Percentiles rank a stretch among this genome's conserved stretches.
Evolutionary conservation across 116 monocot species (phyloP).

Genomic region (Zostera marina): DNA sequence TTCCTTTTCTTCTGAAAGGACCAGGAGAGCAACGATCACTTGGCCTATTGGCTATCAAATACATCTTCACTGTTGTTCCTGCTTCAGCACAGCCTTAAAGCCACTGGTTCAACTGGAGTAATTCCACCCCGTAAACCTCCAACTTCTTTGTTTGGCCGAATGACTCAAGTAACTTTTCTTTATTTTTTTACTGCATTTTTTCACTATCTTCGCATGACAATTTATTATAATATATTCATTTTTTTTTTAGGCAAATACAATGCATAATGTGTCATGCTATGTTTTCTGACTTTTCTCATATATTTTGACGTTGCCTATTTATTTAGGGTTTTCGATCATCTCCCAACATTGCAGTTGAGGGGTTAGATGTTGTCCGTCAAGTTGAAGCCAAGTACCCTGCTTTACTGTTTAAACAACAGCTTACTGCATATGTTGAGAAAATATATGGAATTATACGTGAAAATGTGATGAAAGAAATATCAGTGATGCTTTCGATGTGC

Average conservation of each 20-base stretch:
- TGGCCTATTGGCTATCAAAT: slow-evolving; percentile 91
- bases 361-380: slow-evolving; percentile 38
- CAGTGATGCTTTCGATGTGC: slow-evolving; percentile 34
- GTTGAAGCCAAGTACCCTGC: slow-evolving; percentile 79
- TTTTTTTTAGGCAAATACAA: no score
- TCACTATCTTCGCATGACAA: not conserved
- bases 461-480: slow-evolving; percentile 64
- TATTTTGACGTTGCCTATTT: not conserved
- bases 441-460: slow-evolving; percentile 73
- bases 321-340: slow-evolving; percentile 58
- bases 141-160: slow-evolving; percentile 89
- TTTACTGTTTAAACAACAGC: slow-evolving; percentile 79
- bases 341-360: slow-evolving; percentile 38
- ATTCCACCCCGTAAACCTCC: slow-evolving; percentile 42
- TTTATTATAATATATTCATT: no score
- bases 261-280: not conserved
- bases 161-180: slow-evolving; percentile 45
- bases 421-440: slow-evolving; percentile 77
- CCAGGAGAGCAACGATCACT: slow-evolving; percentile 62
- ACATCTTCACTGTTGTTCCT: slow-evolving; percentile 58
- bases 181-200: not conserved
- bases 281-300: not conserved
- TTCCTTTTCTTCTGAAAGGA: slow-evolving; percentile 28
- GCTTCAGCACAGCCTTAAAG: slow-evolving; percentile 79
- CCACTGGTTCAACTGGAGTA: slow-evolving; percentile 29